Evolutionary conservation across 306 rosid species (phyloP).

Genomic region (Hippophae rhamnoides): DNA sequence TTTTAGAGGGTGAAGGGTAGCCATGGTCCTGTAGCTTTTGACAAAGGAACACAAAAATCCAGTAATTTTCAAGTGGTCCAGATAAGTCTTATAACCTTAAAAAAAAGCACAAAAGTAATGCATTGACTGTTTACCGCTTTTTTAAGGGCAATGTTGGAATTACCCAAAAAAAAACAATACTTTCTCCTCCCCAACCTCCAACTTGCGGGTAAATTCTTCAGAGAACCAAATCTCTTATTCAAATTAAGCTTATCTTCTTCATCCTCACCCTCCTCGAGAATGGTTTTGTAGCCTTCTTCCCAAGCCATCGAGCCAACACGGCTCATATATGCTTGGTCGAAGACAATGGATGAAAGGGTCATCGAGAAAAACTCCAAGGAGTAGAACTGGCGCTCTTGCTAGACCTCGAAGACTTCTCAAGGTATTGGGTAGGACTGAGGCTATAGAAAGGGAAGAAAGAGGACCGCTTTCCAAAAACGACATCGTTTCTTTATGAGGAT

Average conservation of each 20-base stretch:
- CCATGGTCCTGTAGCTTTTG: no score
- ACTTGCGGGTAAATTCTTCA: constrained; percentile 58
- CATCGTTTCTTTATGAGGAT: constrained; percentile 32
- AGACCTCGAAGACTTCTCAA: constrained; percentile 54
- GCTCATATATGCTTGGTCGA: constrained; percentile 93
- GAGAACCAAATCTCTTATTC: constrained; percentile 94
- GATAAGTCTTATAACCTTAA: no score
- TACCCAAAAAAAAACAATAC: no score
- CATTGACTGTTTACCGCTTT: no score
- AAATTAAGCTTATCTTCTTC: constrained; percentile 49
- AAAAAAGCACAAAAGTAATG: no score
- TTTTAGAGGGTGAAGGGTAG: no score
- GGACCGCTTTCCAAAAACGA: constrained; percentile 39
- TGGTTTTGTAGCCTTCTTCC: constrained; percentile 52
- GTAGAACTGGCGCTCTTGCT: constrained; percentile 63
- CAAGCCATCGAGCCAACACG: constrained; percentile 62
- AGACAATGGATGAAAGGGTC: constrained; percentile 89
- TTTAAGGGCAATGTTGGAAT: no score
- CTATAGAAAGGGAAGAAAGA: constrained; percentile 88
- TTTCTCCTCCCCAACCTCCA: constrained; percentile 77
- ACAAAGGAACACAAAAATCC: no score
- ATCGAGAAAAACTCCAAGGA: constrained; percentile 75
- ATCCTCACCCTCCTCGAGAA: constrained; percentile 72
- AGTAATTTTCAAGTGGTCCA: no score
- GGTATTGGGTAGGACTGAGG: constrained; percentile 71